A percentile compares a stretch with the other conserved stretches of the same genome.
Evolutionary conservation across 257 asterid genomes (phyloP).

Genomic region (Apocynum venetum): DNA sequence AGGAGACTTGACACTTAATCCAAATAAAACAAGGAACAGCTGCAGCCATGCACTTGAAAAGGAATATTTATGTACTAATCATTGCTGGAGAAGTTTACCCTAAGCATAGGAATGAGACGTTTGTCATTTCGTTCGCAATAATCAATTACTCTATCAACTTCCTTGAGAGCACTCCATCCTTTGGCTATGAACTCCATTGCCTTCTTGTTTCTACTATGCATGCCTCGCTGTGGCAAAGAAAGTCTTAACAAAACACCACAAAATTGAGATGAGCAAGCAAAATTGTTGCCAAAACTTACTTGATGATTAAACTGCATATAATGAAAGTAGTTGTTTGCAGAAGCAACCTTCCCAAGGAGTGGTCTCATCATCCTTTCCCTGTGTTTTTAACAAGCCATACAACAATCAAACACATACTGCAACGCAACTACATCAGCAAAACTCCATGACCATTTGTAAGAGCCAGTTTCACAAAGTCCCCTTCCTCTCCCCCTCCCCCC

Average conservation of each 20-base stretch:
- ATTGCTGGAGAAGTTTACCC: slow-evolving; percentile 38
- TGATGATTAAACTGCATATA: slow-evolving; percentile 34
- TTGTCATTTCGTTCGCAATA: slow-evolving; percentile 72
- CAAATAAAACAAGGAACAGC: neutral
- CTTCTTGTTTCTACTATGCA: slow-evolving; percentile 84
- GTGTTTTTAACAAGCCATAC: neutral
- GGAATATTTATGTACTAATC: neutral
- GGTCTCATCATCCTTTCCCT: slow-evolving; percentile 44
- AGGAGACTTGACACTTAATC: neutral
- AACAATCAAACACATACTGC: neutral
- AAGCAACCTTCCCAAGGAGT: slow-evolving; percentile 29
- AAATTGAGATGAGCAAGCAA: slow-evolving; percentile 4
- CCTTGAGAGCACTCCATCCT: slow-evolving; percentile 84
- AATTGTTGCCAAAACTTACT: slow-evolving; percentile 30
- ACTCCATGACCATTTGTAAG: neutral
- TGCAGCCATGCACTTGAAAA: neutral
- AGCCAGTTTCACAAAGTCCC: neutral
- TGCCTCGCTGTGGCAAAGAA: slow-evolving; percentile 43
- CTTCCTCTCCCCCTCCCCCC: too few relatives aligned
- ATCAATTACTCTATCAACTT: slow-evolving; percentile 90
- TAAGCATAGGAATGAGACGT: slow-evolving; percentile 74
- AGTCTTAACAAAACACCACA: slow-evolving; percentile 1
- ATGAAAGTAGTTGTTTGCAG: slow-evolving; percentile 18
- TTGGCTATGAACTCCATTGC: slow-evolving; percentile 86
- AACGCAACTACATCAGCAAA: neutral